Evolutionary conservation across 495 filamentous ascomycete species (phyloP), one percentile per base, ranked within the genome.

Genomic region (Tuber calosporum): DNA sequence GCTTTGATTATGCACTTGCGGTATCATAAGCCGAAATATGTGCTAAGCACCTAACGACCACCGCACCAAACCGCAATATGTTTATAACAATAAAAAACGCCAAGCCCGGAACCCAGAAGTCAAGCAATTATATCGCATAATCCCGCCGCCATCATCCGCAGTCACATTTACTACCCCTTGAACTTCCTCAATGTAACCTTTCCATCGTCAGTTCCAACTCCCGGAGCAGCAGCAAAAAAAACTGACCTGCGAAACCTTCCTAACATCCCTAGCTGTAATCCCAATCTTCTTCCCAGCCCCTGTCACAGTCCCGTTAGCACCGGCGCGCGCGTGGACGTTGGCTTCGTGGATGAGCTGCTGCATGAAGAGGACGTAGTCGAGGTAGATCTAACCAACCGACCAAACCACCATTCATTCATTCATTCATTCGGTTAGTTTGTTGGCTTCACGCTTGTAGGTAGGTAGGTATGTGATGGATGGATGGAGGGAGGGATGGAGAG

Each of bases 311-410:
- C 67, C 67, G 8, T 67, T 71, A 45, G 70, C 71, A 39, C 70
- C 68, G 17, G 40, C 38, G 17, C 92, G 92, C 70, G 89, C 88
- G 74, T 90, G 86, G 73, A 96, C 92, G 0, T 87, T 85, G 1
- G 93, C 90, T 84, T 97, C 92, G 71, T 91, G 92, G 84, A 97
- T 88, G 73, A 97, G 85, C 93, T 90, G 90, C 86, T 96, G 90
- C 84, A 97, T 88, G 79, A 97, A 97, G 11, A 96, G 86, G 80
- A 91, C 89, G 80, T 97, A 97, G 79, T 97, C 91, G 43, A 97
- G 85, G 80, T 93, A 77, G 86, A 97, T 93, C 85, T 94, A 84
- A 72, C 30, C 26, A 30, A 15, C 3, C 30, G 84, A 72, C 34
- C 15, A 22, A 30, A 58, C 11, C 53, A 26, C 11, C 53, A 30